Evolutionary conservation across 75 land plant species (phyloP), one percentile per base, ranked within the genome.

Genomic region (Selaginella moellendorffii): DNA sequence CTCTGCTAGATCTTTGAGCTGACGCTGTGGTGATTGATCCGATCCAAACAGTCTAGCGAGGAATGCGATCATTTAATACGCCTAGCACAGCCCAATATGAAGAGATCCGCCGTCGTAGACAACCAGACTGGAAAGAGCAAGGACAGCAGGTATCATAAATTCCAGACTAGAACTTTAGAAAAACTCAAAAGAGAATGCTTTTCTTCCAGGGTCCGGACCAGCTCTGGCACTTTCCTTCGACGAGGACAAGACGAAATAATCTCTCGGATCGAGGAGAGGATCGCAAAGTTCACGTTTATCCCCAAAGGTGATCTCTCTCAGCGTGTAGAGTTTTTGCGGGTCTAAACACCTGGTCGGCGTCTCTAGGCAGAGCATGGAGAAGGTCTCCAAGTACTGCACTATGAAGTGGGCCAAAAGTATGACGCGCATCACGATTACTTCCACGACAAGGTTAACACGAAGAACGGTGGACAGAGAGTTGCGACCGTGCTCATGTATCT

Each of bases 21-120:
- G 14, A 36, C 5, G 10, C 14, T 36, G 14, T 36, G 46, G 46
- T 5, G 46, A 5, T 36, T 36, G 14, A 5, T 36, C n/a, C n/a
- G n/a, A n/a, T n/a, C n/a, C n/a, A n/a, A n/a, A n/a, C n/a, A n/a
- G n/a, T n/a, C n/a, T n/a, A n/a, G 30, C 24, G 73, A 69, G 46
- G 73, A 68, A 31, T 71, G 73, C 9, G 72, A 71, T 26, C 53
- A 71, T 25, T 68, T 71, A 26, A 71, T 71, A 23, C 22, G 19
- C 27, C 24, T 69, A 36, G 72, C 73, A 1, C 28, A 28, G 31
- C 73, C 73, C 17, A 53, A 71, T 31, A 69, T 71, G 73, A 27
- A 14, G 28, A 52, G 53, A 25, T 71, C 73, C 25, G 12, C 73
- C 22, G 73, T 71, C 27, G 73, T 71, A 27, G 73, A 71, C 31